Conservation (phyloP, 495 filamentous ascomycete genomes). For the Annulohypoxylon maeteangense region DNA sequence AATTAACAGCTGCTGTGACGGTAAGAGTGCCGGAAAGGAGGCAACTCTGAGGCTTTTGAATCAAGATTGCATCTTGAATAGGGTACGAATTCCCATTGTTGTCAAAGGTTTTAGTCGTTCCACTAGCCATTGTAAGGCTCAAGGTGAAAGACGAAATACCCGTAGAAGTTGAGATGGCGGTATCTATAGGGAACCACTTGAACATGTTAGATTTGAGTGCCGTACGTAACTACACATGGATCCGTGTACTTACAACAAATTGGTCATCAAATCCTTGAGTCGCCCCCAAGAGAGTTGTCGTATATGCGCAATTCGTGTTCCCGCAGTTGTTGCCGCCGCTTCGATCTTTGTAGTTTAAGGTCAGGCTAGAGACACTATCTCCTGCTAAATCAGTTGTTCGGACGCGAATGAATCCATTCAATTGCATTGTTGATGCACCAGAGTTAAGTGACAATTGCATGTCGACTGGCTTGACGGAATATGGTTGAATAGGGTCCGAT, state of each 20-base stretch:
- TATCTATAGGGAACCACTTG: conserved; percentile 58
- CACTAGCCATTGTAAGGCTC: conserved; percentile 54
- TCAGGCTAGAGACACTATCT: conserved; percentile 58
- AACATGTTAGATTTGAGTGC: conserved; percentile 19
- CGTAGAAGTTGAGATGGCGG: conserved; percentile 48
- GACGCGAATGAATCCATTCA: conserved; percentile 57
- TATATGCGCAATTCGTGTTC: conserved; percentile 55
- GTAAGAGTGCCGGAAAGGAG: conserved; percentile 56
- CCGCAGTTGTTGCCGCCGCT: conserved; percentile 83
- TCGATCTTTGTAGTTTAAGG: conserved; percentile 88
- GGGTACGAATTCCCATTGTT: conserved; percentile 62
- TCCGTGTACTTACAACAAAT: conserved; percentile 57
- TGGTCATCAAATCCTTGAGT: conserved; percentile 67
- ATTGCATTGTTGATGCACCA: conserved; percentile 50
- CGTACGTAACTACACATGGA: background rate
- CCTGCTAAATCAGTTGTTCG: conserved; percentile 52
- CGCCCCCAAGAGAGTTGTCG: conserved; percentile 57
- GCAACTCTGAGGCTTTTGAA: conserved; percentile 61
- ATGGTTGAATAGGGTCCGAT: conserved; percentile 64
- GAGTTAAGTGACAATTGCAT: conserved; percentile 57
- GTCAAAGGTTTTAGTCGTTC: conserved; percentile 52
- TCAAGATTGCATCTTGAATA: conserved; percentile 54
- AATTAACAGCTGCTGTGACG: conserved; percentile 53
- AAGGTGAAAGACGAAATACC: conserved; percentile 62
- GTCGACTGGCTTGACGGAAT: conserved; percentile 67